Percentiles rank a stretch among this genome's conserved stretches.
Conservation (phyloP, 805 yeast genomes). For the Starmerella apicola region DNA sequence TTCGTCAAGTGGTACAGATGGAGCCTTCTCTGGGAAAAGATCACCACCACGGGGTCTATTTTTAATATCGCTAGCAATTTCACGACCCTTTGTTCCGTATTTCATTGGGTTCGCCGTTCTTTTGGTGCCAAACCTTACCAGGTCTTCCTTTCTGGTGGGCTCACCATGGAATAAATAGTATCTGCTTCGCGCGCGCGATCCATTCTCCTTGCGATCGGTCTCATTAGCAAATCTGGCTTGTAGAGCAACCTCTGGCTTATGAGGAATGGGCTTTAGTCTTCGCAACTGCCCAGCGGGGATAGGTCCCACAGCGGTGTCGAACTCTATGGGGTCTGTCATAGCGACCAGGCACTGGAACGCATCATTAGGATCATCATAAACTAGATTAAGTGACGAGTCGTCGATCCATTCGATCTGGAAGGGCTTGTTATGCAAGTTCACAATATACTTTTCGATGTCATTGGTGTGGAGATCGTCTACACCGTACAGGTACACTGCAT, state of each 20-base stretch:
- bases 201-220: conserved; percentile 44
- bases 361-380: conserved; percentile 34
- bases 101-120: conserved; percentile 20
- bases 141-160: conserved; percentile 34
- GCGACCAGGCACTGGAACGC: conserved; percentile 31
- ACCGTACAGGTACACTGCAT: conserved; percentile 42
- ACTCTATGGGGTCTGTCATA: conserved; percentile 27
- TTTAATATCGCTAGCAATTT: conserved; percentile 6
- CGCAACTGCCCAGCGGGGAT: conserved; percentile 20
- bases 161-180: conserved; percentile 62
- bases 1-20: conserved; percentile 9
- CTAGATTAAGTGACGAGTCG: conserved; percentile 46
- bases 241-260: conserved; percentile 28
- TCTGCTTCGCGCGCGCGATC: conserved; percentile 46
- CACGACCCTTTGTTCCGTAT: conserved; percentile 17
- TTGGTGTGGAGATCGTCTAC: conserved; percentile 53
- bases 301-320: conserved; percentile 13
- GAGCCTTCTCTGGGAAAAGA: conserved; percentile 19
- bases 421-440: conserved; percentile 30
- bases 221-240: conserved; percentile 39
- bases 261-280: conserved; percentile 28
- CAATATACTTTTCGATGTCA: conserved; percentile 46
- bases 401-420: conserved; percentile 50
- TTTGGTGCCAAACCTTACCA: conserved; percentile 20
- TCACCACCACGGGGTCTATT: conserved; percentile 17